Evolutionary conservation across 768 basidiomycete genomes (phyloP).

Genomic region (Tricholoma hemisulphureum): DNA sequence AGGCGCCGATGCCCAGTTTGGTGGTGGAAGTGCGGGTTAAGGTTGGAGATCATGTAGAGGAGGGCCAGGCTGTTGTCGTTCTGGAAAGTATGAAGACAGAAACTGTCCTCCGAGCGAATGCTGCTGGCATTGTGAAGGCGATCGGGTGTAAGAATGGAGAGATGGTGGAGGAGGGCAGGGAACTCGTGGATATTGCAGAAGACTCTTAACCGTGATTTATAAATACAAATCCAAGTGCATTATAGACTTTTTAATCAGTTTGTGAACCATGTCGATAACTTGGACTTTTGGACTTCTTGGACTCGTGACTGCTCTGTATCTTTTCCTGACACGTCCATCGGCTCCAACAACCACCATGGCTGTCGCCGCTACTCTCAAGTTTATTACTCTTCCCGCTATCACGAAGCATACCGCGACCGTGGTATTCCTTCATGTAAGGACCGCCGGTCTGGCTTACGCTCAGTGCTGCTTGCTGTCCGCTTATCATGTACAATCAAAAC

Average conservation of each 20-base stretch:
- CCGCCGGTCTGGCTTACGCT: neutral
- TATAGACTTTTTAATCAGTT: too few species aligned
- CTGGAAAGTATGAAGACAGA: conserved; percentile 99
- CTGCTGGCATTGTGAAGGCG: conserved; percentile 64
- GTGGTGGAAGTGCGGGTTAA: conserved; percentile 85
- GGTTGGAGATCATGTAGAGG: conserved; percentile 74
- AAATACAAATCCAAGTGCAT: too few species aligned
- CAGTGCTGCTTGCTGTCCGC: neutral
- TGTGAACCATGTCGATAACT: neutral
- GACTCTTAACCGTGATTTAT: conserved; percentile 17
- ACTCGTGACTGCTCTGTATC: conserved; percentile 16
- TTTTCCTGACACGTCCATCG: conserved; percentile 13
- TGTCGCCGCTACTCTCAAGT: conserved; percentile 39
- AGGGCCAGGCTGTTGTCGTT: conserved; percentile 77
- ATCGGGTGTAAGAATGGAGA: conserved; percentile 82
- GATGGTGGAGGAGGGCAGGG: conserved; percentile 86
- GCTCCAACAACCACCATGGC: conserved; percentile 27
- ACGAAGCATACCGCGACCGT: conserved; percentile 79
- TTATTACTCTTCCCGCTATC: conserved; percentile 51
- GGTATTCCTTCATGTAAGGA: conserved; percentile 82
- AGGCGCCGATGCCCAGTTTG: conserved; percentile 91
- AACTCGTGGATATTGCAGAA: conserved; percentile 68
- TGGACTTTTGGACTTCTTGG: neutral
- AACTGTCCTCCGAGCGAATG: conserved; percentile 75
- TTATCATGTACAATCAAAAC: conserved; percentile 2